These are phyloP conservation scores for Xerocomus spinulosus DNA, from an alignment of 768 basidiomycete species.

Conservation along the genomic window DNA sequence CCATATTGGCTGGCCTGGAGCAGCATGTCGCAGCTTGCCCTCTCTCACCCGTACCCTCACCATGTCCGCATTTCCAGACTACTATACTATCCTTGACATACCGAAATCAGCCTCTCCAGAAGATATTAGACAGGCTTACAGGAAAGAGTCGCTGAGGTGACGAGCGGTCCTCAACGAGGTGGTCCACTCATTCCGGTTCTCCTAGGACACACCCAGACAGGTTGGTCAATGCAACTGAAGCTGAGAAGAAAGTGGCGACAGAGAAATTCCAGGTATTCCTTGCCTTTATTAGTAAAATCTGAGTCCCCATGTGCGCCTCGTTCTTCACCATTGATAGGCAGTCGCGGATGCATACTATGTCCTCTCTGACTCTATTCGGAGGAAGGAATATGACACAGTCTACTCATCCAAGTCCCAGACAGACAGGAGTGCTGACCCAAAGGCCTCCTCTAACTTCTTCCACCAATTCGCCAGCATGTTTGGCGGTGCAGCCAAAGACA, in stretches of 20 bases:
- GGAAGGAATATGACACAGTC: constrained; percentile 67
- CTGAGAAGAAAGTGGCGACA: constrained; percentile 72
- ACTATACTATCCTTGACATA: constrained; percentile 62
- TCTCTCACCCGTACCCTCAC: constrained; percentile 18
- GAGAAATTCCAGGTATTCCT: constrained; percentile 75
- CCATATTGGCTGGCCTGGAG: not conserved
- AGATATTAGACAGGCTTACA: constrained; percentile 74
- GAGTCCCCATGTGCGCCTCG: not conserved
- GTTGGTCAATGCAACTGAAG: constrained; percentile 59
- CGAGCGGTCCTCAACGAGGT: not conserved
- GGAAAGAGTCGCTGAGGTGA: constrained; percentile 71
- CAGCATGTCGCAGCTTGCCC: constrained; percentile 10
- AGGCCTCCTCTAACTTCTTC: constrained; percentile 72
- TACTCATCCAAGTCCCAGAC: constrained; percentile 49
- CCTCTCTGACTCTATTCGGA: constrained; percentile 71
- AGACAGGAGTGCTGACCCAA: constrained; percentile 58
- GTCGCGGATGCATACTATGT: constrained; percentile 95
- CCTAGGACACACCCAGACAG: constrained; percentile 86
- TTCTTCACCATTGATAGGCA: constrained; percentile 36
- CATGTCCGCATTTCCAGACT: constrained; percentile 79
- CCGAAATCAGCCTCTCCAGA: constrained; percentile 57
- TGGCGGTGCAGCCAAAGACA: constrained; percentile 33
- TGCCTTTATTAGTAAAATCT: constrained; percentile 20
- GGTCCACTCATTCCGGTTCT: constrained; percentile 15
- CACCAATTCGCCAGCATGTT: constrained; percentile 72